Percentiles rank a stretch among this genome's conserved stretches.
phyloP scores from a whole-genome alignment of 2,329 filamentous ascomycete genomes.

The Colletotrichum aenigma region DNA sequence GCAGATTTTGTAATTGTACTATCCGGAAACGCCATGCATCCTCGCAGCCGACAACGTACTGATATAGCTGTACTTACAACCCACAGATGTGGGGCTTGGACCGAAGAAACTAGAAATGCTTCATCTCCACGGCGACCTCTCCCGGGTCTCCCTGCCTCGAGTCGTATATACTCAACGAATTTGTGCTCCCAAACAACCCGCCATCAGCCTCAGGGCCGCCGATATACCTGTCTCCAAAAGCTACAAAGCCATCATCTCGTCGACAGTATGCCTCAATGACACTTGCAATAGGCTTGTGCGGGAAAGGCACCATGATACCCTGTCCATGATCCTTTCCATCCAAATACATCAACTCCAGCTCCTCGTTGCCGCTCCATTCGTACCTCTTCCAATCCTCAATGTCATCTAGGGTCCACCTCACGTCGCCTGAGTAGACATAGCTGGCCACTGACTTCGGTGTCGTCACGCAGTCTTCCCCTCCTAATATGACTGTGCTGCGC shows the following conservation, averaged over 20 bases:
- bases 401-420: constrained; percentile 12
- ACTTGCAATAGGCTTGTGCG: neutral
- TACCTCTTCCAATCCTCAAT: neutral
- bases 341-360: constrained; percentile 27
- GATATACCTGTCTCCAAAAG: constrained; percentile 9
- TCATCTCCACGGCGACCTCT: neutral
- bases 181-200: neutral
- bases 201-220: neutral
- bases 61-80: neutral
- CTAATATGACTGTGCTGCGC: constrained; percentile 26
- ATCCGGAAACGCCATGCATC: neutral
- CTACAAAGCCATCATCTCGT: constrained; percentile 5
- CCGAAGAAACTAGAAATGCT: neutral
- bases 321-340: constrained; percentile 28
- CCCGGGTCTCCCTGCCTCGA: neutral
- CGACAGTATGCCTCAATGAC: constrained; percentile 16
- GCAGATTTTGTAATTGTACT: fast-evolving
- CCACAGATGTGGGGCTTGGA: neutral
- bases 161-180: neutral
- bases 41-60: neutral
- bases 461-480: constrained; percentile 26
- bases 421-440: constrained; percentile 25
- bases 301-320: constrained; percentile 10
- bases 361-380: constrained; percentile 25
- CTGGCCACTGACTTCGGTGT: constrained; percentile 23